These are phyloP conservation scores for Paecilomyces niveus DNA, from an alignment of 2,329 filamentous ascomycete species.

Conservation along the genomic window DNA sequence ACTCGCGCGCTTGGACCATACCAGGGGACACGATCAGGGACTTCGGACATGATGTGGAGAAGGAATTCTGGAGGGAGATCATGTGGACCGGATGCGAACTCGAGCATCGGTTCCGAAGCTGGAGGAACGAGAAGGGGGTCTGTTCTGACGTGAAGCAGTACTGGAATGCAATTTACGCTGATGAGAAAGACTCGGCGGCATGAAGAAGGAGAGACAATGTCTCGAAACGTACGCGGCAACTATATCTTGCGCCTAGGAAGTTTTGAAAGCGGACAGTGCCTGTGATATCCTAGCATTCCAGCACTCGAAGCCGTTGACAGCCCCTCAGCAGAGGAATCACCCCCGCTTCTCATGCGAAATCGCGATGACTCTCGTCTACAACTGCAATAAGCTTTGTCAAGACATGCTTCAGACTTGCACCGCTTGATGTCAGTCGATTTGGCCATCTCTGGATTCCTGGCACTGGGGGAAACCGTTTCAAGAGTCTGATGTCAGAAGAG, in stretches of 20 bases:
- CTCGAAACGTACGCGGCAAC: not conserved
- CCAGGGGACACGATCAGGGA: constrained; percentile 20
- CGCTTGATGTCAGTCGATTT: too few relatives aligned
- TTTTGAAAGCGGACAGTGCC: not conserved
- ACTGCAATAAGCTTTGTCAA: too few relatives aligned
- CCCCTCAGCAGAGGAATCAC: not conserved
- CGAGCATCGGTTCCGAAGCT: constrained; percentile 24
- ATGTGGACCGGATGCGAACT: constrained; percentile 31
- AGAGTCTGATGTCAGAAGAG: too few relatives aligned
- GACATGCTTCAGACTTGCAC: too few relatives aligned
- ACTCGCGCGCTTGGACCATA: constrained; percentile 25
- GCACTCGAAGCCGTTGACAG: not conserved
- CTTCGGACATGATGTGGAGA: constrained; percentile 30
- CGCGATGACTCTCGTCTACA: not conserved
- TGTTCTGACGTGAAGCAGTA: constrained; percentile 27
- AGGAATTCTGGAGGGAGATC: constrained; percentile 32
- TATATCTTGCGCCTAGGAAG: not conserved
- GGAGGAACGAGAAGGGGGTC: constrained; percentile 23
- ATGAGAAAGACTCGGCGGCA: not conserved
- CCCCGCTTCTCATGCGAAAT: not conserved
- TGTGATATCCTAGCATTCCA: not conserved
- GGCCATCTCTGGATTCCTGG: too few relatives aligned
- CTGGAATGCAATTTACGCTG: constrained; percentile 27
- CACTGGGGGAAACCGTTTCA: too few relatives aligned
- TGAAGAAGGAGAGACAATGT: not conserved